These are phyloP conservation scores for Aspergillus calidoustus DNA, from an alignment of 2,329 filamentous ascomycete species.

Conservation along the genomic window DNA sequence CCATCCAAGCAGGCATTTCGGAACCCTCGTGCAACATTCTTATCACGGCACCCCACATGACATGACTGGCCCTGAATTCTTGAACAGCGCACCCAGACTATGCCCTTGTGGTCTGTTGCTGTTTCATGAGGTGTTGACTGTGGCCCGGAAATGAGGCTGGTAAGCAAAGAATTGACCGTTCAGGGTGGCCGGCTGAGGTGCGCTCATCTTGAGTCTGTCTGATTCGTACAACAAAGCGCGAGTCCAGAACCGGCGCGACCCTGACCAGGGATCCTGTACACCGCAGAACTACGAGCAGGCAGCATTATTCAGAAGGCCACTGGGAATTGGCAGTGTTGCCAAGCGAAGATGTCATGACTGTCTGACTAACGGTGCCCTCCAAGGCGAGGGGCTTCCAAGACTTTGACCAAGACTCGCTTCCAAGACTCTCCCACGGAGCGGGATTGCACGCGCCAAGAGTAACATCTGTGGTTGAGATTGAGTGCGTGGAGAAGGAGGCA, in stretches of 20 bases:
- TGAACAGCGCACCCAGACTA: not conserved
- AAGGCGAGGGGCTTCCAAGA: not conserved
- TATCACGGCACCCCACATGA: not conserved
- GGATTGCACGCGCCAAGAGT: not conserved
- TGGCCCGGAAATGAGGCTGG: not conserved
- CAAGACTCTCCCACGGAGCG: conserved; percentile 1
- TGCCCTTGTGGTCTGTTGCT: not conserved
- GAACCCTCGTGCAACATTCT: not conserved
- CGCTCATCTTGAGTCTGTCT: not conserved
- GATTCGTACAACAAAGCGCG: not conserved
- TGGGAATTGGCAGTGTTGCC: not conserved
- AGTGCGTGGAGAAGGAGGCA: not conserved
- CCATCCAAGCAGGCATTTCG: not conserved
- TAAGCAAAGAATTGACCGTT: not conserved
- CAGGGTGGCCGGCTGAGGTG: not conserved
- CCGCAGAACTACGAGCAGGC: not conserved
- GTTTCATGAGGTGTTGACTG: not conserved
- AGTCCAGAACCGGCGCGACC: not conserved
- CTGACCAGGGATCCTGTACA: not conserved
- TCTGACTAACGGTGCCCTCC: not conserved
- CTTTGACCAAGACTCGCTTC: not conserved
- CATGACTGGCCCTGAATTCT: not conserved
- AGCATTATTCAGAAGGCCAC: conserved; percentile 2
- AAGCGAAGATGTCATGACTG: not conserved
- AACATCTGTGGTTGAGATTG: not conserved